phyloP scores from a whole-genome alignment of 2,329 filamentous ascomycete species.

The Aspergillus unguis region DNA sequence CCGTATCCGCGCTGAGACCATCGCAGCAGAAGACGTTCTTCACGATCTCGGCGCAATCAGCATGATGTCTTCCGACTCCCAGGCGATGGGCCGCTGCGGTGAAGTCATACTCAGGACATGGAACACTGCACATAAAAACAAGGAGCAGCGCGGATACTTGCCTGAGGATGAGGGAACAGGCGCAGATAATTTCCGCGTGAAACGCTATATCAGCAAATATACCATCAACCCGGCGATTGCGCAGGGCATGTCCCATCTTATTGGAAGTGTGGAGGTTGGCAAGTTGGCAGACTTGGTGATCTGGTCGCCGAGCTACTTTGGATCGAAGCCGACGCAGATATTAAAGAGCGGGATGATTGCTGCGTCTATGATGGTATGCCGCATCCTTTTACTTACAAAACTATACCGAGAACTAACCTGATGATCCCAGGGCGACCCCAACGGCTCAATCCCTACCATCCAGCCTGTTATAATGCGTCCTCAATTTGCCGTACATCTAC shows the following conservation, averaged over 20 bases:
- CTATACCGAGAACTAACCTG: background rate
- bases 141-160: conserved; percentile 72
- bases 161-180: conserved; percentile 73
- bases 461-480: conserved; percentile 79
- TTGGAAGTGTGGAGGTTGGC: conserved; percentile 83
- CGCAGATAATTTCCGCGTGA: conserved; percentile 88
- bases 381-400: background rate
- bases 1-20: conserved; percentile 91
- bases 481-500: conserved; percentile 66
- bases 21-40: conserved; percentile 92
- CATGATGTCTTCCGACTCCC: conserved; percentile 95
- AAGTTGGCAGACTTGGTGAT: conserved; percentile 87
- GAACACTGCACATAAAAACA: conserved; percentile 98
- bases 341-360: conserved; percentile 86
- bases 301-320: conserved; percentile 83
- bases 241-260: conserved; percentile 82
- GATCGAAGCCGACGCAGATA: conserved; percentile 75
- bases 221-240: conserved; percentile 91
- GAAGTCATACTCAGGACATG: conserved; percentile 91
- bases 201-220: conserved; percentile 91
- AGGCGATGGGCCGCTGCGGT: conserved; percentile 94
- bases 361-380: conserved; percentile 73
- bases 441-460: conserved; percentile 81
- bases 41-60: conserved; percentile 93
- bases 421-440: conserved; percentile 64